phyloP scores from a whole-genome alignment of 73 alveolate genomes.

The Tetrahymena thermophila region DNA sequence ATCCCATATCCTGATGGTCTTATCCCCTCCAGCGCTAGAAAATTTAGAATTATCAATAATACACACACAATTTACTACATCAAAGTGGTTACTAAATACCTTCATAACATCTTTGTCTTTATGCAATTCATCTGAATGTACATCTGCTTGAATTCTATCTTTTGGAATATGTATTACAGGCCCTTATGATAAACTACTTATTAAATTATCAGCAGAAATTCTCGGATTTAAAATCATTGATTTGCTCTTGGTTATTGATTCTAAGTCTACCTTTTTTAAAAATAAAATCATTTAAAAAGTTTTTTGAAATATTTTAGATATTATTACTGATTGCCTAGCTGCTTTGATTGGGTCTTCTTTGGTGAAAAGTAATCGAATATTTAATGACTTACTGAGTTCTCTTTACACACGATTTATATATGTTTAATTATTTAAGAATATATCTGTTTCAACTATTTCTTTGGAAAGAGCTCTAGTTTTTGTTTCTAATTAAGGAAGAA shows the following conservation, averaged over 20 bases:
- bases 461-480: neutral
- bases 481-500: neutral
- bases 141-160: neutral
- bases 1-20: conserved; percentile 20
- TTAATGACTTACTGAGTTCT: neutral
- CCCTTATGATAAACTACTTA: neutral
- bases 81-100: conserved; percentile 21
- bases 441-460: neutral
- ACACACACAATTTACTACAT: conserved; percentile 27
- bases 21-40: conserved; percentile 31
- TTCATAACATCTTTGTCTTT: neutral
- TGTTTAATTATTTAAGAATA: neutral
- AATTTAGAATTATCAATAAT: conserved; percentile 1
- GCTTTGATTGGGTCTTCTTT: neutral
- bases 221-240: neutral
- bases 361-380: neutral
- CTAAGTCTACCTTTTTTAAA: neutral
- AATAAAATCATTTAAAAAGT: too few relatives aligned
- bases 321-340: neutral
- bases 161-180: neutral
- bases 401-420: neutral
- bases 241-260: neutral
- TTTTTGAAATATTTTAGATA: too few relatives aligned
- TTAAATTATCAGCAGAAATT: neutral
- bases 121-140: neutral